Conservation (phyloP, 2,329 filamentous ascomycete species). For the Cucurbitaria berberidis region DNA sequence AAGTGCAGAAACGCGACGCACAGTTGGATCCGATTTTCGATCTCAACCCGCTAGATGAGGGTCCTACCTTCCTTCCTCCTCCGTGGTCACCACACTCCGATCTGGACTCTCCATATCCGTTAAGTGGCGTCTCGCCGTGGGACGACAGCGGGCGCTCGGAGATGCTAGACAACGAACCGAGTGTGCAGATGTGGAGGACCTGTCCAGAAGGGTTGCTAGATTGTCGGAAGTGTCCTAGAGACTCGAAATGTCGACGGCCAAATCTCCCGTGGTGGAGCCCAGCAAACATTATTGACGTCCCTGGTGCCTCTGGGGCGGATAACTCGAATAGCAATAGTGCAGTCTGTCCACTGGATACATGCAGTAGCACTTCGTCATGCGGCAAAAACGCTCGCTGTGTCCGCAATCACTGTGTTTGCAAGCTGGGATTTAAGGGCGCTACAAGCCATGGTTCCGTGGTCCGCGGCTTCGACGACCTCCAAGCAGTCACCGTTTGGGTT, state of each 20-base stretch:
- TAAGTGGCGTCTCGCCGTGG: conserved; percentile 12
- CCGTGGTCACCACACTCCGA: conserved; percentile 13
- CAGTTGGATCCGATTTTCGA: not conserved
- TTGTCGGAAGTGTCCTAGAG: conserved; percentile 17
- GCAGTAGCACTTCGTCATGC: not conserved
- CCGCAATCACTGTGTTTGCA: conserved; percentile 8
- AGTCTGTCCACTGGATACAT: not conserved
- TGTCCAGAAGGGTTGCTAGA: conserved; percentile 14
- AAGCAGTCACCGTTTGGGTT: conserved; percentile 17
- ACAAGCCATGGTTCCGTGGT: not conserved
- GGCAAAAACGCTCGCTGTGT: conserved; percentile 5
- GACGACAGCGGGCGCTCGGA: conserved; percentile 18
- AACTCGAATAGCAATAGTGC: not conserved
- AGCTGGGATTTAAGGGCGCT: conserved; percentile 8
- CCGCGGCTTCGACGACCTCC: conserved; percentile 5
- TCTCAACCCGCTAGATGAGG: not conserved
- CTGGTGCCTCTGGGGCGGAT: not conserved
- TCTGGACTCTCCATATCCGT: conserved; percentile 11
- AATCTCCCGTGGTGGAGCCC: conserved; percentile 1
- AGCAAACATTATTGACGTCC: not conserved
- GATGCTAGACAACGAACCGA: conserved; percentile 15
- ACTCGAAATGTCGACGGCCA: conserved; percentile 8
- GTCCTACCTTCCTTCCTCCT: conserved; percentile 6
- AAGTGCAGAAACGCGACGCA: not conserved
- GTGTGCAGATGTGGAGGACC: not conserved